phyloP scores from a whole-genome alignment of 805 yeast species.

The Yamadazyma ubonensis region DNA sequence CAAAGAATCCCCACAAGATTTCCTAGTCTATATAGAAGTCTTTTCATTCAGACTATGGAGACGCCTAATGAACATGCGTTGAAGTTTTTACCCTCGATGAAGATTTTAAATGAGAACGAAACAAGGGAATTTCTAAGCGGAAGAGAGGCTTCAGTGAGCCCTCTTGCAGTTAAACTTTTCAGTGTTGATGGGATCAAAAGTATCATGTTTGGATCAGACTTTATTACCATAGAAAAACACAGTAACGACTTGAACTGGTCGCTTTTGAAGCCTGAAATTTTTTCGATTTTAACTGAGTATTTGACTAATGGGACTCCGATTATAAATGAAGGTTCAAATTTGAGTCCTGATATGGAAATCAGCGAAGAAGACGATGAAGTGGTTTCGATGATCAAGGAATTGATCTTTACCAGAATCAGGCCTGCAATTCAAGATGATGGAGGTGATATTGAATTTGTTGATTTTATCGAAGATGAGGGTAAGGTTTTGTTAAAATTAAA shows the following conservation, averaged over 20 bases:
- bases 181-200: slow-evolving; percentile 73
- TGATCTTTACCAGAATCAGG: slow-evolving; percentile 66
- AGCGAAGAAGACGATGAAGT: slow-evolving; percentile 67
- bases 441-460: slow-evolving; percentile 68
- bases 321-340: slow-evolving; percentile 30
- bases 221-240: slow-evolving; percentile 75
- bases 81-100: slow-evolving; percentile 75
- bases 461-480: slow-evolving; percentile 53
- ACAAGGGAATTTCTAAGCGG: slow-evolving; percentile 75
- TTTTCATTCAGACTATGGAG: slow-evolving; percentile 77
- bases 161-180: slow-evolving; percentile 73
- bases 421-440: slow-evolving; percentile 79
- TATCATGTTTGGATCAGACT: slow-evolving; percentile 79
- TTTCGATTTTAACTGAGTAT: slow-evolving; percentile 55
- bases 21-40: slow-evolving; percentile 1
- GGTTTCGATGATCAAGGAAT: slow-evolving; percentile 64
- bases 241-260: slow-evolving; percentile 54
- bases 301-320: slow-evolving; percentile 58
- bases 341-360: slow-evolving; percentile 41
- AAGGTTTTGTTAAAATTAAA: slow-evolving; percentile 56
- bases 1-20: neutral
- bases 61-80: slow-evolving; percentile 88
- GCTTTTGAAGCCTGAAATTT: slow-evolving; percentile 64
- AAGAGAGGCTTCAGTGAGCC: slow-evolving; percentile 72
- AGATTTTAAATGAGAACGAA: slow-evolving; percentile 58